Percentiles rank a stretch among this genome's conserved stretches.
Evolutionary conservation across 208 protist genomes (phyloP).

Genomic region (Acanthamoeba triangularis): DNA sequence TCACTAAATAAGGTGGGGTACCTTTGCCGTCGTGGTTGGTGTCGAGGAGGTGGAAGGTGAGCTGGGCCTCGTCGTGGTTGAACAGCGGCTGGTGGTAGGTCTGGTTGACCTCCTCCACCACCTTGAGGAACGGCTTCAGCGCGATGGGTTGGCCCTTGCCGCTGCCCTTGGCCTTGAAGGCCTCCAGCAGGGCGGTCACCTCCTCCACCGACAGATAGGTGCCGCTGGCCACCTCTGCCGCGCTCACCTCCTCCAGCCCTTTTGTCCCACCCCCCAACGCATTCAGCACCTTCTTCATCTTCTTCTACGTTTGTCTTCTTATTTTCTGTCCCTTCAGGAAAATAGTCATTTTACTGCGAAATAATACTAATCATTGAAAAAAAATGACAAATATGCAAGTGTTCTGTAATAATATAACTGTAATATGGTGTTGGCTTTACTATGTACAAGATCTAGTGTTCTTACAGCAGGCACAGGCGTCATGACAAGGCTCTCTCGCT

Average conservation of each 20-base stretch:
- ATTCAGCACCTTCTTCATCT: not conserved
- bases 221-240: not conserved
- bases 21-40: constrained; percentile 74
- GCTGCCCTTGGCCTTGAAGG: constrained; percentile 67
- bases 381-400: no score
- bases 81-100: constrained; percentile 70
- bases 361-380: not conserved
- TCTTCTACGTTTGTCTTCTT: not conserved
- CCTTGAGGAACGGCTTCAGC: constrained; percentile 68
- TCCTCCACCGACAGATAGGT: constrained; percentile 60
- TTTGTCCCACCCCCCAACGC: not conserved
- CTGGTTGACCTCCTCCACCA: constrained; percentile 65
- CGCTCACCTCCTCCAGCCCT: not conserved
- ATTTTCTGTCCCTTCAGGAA: not conserved
- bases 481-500: no score
- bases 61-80: constrained; percentile 47
- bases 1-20: not conserved
- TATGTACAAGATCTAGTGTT: not conserved
- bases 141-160: constrained; percentile 60
- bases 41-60: constrained; percentile 67
- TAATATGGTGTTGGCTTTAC: no score
- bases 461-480: not conserved
- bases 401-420: no score
- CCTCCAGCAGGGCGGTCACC: constrained; percentile 24
- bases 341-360: not conserved